Evolutionary conservation across 805 yeast species (phyloP), one percentile per base, ranked within the genome.

Genomic region (Priceomyces castillae): DNA sequence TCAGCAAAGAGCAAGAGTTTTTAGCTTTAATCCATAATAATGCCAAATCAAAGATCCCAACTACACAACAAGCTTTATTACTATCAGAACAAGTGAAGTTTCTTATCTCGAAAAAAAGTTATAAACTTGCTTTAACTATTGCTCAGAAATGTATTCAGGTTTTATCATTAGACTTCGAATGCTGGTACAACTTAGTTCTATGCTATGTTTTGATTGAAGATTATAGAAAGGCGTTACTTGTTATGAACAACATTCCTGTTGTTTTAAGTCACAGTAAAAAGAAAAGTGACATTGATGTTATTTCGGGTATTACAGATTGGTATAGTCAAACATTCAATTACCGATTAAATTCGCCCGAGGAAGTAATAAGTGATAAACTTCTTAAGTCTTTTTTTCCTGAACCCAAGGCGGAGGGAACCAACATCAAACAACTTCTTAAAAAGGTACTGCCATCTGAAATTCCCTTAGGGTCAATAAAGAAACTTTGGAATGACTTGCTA

Each of bases 201-300:
- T 76, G 80, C 28, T 82, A 87, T 53, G 73, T 84, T 15, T 61
- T 81, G 30, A 64, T 56, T 37, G 76, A 73, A 39, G 80, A 86
- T 54, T 79, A 71, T 50, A 67, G 70, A 31, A 71, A 67, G 47
- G 95, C 95, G 0, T 64, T 89, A 33, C 57, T 80, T 31, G 74
- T 90, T 0, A 67, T 88, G 48, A 89, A 89, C 57, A 78, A 89
- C 1, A 76, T 88, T 37, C 95, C 96, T 6, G 78, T 87, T 1
- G 77, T 80, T 76, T 54, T 71, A 73, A 3, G 60, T 62, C 46
- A 68, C 61, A 46, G 71, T 67, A 39, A 67, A 60, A 49, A 87
- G 3, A 47, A 40, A 7, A 40, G 34, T 7, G 55, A 52, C 31
- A 45, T 49, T 4, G 60, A 56, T 26, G 34, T 46, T 10, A 55